phyloP scores from a whole-genome alignment of 2,329 filamentous ascomycete genomes.

The Cordyceps fumosorosea region DNA sequence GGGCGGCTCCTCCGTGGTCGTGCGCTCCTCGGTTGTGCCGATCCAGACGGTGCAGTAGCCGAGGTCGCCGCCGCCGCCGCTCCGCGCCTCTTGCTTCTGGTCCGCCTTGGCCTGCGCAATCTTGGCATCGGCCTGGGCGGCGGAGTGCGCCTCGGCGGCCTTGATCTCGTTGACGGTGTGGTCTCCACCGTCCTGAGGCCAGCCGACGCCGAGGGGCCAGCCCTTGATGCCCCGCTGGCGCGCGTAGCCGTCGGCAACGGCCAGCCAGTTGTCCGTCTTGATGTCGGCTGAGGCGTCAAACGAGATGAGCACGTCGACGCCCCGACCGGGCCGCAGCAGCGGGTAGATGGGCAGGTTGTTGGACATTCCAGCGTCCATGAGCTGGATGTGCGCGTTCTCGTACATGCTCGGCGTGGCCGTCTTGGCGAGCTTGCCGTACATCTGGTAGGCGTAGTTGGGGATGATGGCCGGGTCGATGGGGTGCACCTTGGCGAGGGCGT shows the following conservation, averaged over 20 bases:
- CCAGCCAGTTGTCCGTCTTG: constrained; percentile 92
- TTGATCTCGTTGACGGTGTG: constrained; percentile 49
- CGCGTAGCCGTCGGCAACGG: constrained; percentile 88
- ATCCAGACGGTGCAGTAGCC: constrained; percentile 96
- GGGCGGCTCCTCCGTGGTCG: constrained; percentile 45
- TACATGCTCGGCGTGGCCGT: constrained; percentile 76
- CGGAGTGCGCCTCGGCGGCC: constrained; percentile 53
- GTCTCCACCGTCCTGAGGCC: constrained; percentile 60
- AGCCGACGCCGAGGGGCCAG: constrained; percentile 92
- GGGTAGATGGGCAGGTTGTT: constrained; percentile 98
- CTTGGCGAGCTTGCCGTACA: constrained; percentile 66
- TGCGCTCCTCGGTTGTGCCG: constrained; percentile 70
- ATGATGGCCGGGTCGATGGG: constrained; percentile 88
- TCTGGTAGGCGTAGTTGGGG: constrained; percentile 80
- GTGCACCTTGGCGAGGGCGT: constrained; percentile 85
- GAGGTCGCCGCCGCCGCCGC: constrained; percentile 52
- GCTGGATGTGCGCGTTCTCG: constrained; percentile 62
- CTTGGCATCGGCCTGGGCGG: constrained; percentile 56
- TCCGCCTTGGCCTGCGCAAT: constrained; percentile 52
- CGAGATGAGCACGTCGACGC: constrained; percentile 83
- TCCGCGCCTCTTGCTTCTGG: constrained; percentile 28
- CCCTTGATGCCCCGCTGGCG: constrained; percentile 84
- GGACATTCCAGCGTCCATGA: constrained; percentile 98
- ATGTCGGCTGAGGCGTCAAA: constrained; percentile 95
- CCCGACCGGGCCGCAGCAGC: constrained; percentile 75